Evolutionary conservation across 2,329 filamentous ascomycete genomes (phyloP).

Genomic region (Fusarium pseudonygamai): DNA sequence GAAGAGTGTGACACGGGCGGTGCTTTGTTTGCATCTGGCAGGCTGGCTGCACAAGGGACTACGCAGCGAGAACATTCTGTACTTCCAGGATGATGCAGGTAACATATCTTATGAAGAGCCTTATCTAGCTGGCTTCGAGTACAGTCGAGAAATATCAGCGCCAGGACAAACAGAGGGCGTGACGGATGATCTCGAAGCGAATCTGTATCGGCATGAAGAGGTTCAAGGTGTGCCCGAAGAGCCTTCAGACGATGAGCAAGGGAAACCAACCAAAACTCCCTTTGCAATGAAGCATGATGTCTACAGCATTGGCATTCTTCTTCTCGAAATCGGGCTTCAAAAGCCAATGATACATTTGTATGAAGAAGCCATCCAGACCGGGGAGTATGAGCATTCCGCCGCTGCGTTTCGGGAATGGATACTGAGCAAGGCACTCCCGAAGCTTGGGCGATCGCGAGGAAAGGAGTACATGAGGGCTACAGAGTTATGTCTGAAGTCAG

Average conservation of each 20-base stretch:
- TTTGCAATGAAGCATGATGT: background rate
- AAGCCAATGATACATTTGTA: background rate
- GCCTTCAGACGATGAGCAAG: accelerated
- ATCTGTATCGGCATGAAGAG: background rate
- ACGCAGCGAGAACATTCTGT: background rate
- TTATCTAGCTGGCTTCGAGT: background rate
- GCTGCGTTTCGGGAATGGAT: background rate
- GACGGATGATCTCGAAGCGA: background rate
- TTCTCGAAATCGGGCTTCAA: accelerated
- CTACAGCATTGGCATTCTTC: accelerated
- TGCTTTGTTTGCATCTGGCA: background rate
- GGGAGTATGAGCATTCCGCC: background rate
- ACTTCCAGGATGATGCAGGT: accelerated
- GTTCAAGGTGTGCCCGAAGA: background rate
- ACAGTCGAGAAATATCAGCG: background rate
- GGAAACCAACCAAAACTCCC: accelerated
- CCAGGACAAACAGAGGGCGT: background rate
- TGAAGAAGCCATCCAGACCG: background rate
- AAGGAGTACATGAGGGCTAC: background rate
- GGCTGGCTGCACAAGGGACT: background rate
- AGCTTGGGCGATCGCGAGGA: background rate
- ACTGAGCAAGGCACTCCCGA: background rate
- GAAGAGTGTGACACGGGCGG: background rate
- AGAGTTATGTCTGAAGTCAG: background rate
- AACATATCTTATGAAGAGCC: background rate